Conservation (phyloP, 108 stramenopile genomes). For the Bacterosira constricta region DNA sequence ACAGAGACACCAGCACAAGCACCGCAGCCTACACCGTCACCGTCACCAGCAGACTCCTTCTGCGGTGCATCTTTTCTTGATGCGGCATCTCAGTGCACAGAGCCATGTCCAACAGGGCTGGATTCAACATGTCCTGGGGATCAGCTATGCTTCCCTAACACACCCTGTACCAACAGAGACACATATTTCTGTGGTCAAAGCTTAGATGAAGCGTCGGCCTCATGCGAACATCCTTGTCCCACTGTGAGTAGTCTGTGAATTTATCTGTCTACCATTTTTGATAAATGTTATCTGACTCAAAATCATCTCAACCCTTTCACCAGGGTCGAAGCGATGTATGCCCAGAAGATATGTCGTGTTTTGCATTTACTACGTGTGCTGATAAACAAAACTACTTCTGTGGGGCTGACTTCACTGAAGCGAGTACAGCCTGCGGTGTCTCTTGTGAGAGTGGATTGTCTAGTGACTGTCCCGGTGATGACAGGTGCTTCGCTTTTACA, state of each 20-base stretch:
- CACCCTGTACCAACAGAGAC: conserved; percentile 3
- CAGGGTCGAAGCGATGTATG: too few relatives aligned
- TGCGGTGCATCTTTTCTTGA: conserved; percentile 47
- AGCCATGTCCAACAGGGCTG: neutral
- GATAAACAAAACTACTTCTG: conserved; percentile 48
- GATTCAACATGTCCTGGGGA: conserved; percentile 6
- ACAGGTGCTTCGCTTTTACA: conserved; percentile 49
- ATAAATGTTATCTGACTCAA: too few relatives aligned
- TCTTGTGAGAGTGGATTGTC: conserved; percentile 37
- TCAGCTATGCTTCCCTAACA: conserved; percentile 11
- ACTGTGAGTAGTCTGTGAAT: too few relatives aligned
- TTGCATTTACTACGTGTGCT: conserved; percentile 78
- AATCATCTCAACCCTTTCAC: too few relatives aligned
- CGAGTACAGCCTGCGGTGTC: conserved; percentile 23
- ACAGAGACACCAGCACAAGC: neutral
- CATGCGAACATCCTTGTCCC: conserved; percentile 34
- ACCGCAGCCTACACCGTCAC: neutral
- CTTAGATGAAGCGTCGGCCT: neutral
- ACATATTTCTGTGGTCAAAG: neutral
- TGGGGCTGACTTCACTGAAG: conserved; percentile 45
- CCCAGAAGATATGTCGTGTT: conserved; percentile 71
- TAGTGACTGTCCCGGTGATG: conserved; percentile 38
- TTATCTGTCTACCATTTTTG: too few relatives aligned
- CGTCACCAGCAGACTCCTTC: neutral
- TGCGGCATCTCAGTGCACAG: conserved; percentile 36